Evolutionary conservation across 2,329 filamentous ascomycete species (phyloP), one percentile per base, ranked within the genome.

Genomic region (Thelonectria discophora): DNA sequence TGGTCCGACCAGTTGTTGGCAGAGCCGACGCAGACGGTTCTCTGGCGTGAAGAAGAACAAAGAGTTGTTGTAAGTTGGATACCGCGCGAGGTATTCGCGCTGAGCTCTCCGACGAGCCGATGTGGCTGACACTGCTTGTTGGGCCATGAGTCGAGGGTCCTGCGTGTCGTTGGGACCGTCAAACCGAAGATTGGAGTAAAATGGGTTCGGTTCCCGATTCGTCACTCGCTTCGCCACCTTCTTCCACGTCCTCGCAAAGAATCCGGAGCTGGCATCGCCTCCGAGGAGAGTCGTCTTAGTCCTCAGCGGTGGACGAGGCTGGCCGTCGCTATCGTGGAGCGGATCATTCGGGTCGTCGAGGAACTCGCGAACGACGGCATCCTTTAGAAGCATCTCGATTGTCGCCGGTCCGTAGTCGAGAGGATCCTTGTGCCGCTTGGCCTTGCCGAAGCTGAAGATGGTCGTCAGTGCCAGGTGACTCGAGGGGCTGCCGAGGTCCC

Each of bases 361-460:
- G 64, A 99, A 99, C 71, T 98, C 95, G 51, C 89, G 90, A 7
- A 99, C 94, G 24, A 99, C 93, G 1, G 93, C 93, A 76, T 98
- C 94, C 74, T 98, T 98, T 47, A 98, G 84, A 50, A 99, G 84
- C 93, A 98, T 97, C 74, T 98, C 95, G 74, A 97, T 91, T 56
- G 93, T 94, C 7, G 93, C 93, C 20, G 91, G 91, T 2, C 94
- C 94, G 74, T 97, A 97, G 73, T 97, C 94, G 15, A 98, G 81
- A 2, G 94, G 94, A 73, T 98, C 95, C 70, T 88, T 89, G 32
- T 84, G 83, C 42, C 86, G 82, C 27, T 81, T 81, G 69, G 86
- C 80, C 71, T 86, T 83, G 54, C 86, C 81, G 72, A 90, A 81
- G 68, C 87, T 80, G 71, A 91, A 90, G 55, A 92, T 89, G 40